Base-by-base conservation (phyloP, 345 rosid genomes). In the Firmiana major region DNA sequence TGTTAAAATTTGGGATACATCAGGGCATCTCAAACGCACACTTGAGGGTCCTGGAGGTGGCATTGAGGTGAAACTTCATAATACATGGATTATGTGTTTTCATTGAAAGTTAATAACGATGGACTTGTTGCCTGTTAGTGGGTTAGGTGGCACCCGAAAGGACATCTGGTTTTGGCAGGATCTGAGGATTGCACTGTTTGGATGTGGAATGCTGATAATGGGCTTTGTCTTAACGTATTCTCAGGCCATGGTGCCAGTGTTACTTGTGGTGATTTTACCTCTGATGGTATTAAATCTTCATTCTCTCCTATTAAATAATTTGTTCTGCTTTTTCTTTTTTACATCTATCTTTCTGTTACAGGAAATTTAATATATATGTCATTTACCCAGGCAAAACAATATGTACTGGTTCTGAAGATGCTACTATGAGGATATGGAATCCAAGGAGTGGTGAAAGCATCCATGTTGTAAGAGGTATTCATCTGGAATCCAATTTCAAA, bases 131-230 rank as follows among this genome's bases (percentile, higher is more conserved):
- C 51, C 77, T 75, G 31, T 60, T 83, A 96, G 98, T 96, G 99
- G 99, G 87, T 96, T 81, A 89, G 76, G 77, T 96, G 99, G 97
- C 98, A 96, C 87, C 98, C 97, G 24, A 90, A 88, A 82, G 98
- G 97, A 75, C 93, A 91, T 76, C n/a, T 93, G 63, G 81, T 96
- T 73, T 91, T 92, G 84, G 97, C 92, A 36, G 98, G 99, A 79
- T 91, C 93, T 0, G 94, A 93, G 77, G 97, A 93, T 83, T 86
- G 88, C 65, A 86, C 83, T 81, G 83, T 87, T 26, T 93, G 97
- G 97, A 90, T 96, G 98, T 93, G 99, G 98, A 93, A 96, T 88
- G 99, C 97, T 42, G 97, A 93, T 74, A 93, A 63, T 79, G 92
- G 82, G 77, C 87, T 80, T 40, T 87, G 82, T 82, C 94, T 93